A percentile compares a stretch with the other conserved stretches of the same genome.
These are phyloP conservation scores for Eutrema yunnanense DNA, from an alignment of 345 rosid species.

Conservation along the genomic window DNA sequence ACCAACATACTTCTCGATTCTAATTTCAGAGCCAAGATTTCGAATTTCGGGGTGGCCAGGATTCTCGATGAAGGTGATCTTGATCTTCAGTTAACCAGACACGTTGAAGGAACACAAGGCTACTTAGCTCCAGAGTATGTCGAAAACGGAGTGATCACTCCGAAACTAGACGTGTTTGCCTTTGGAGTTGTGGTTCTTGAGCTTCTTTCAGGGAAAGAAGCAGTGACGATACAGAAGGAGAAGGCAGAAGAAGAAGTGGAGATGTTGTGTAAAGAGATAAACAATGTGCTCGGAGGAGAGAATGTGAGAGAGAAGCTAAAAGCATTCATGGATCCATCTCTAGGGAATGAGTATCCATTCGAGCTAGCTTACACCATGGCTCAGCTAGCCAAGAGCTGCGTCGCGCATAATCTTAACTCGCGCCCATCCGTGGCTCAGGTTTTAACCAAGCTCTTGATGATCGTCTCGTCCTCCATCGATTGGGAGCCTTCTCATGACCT, in stretches of 20 bases:
- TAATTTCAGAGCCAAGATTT: conserved; percentile 63
- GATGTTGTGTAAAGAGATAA: conserved; percentile 43
- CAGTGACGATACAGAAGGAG: conserved; percentile 36
- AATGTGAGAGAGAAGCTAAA: conserved; percentile 60
- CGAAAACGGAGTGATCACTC: conserved; percentile 80
- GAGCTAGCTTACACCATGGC: conserved; percentile 81
- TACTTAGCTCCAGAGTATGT: conserved; percentile 90
- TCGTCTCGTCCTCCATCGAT: conserved; percentile 61
- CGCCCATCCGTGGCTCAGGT: conserved; percentile 57
- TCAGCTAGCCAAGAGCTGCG: conserved; percentile 61
- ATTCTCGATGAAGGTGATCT: conserved; percentile 37
- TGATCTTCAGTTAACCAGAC: conserved; percentile 61
- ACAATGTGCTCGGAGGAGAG: conserved; percentile 60
- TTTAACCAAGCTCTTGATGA: conserved; percentile 52
- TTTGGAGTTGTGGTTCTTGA: conserved; percentile 80
- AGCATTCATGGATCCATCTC: conserved; percentile 54
- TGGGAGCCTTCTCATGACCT: conserved; percentile 88
- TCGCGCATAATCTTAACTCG: conserved; percentile 51
- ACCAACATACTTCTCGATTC: conserved; percentile 74
- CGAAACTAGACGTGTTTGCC: conserved; percentile 77
- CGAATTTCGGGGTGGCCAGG: conserved; percentile 80
- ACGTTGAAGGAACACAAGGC: conserved; percentile 80
- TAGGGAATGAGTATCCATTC: conserved; percentile 60
- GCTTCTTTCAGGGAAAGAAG: conserved; percentile 73
- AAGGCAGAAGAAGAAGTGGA: conserved; percentile 30